Evolutionary conservation across 1,284 basidiomycete genomes (phyloP), one percentile per base, ranked within the genome.

Genomic region (Irpex sp.): DNA sequence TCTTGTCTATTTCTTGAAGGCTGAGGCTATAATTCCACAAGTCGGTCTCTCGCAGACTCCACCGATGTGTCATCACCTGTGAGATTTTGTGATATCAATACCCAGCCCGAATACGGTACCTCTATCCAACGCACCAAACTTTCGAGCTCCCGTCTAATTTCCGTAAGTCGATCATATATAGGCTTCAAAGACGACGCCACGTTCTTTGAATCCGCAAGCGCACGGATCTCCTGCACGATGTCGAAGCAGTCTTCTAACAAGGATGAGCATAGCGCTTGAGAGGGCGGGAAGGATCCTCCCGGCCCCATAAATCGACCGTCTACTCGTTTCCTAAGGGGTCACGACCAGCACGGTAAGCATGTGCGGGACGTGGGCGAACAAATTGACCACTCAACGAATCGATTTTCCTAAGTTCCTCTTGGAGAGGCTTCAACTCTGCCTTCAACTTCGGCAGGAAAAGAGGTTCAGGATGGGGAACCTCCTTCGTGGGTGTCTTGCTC

Each of bases 181-280:
- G 97, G 95, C 74, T 95, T 94, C 62, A 99, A 83, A 4, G 92
- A 91, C 33, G 89, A 85, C 8, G 93, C 83, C 49, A 98, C 94
- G 70, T 95, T 87, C 76, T 95, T 96, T 59, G 92, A 93, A 53
- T 96, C 94, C 70, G 98, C 94, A 67, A 94, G 85, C 2, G 96
- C 95, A 68, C 93, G 92, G 78, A 99, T 95, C 75, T 99, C 97
- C 77, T 99, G 95, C 51, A 89, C 84, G 65, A 98, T 93, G 63
- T 99, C 96, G 75, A 99, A 99, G 75, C 95, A 97, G 71, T 97
- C 94, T 76, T 99, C 97, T 9, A 99, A 81, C 35, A 99, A 79
- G 1, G 96, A 96, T 0, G 89, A 89, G 68, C 91, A 92, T n/a
- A 92, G 76, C 1, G 93, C 93, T 75, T 98, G 96, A 6, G 95